Percentiles rank a stretch among this genome's conserved stretches.
Evolutionary conservation across 2,329 filamentous ascomycete species (phyloP).

Genomic region (Macroventuria anomochaeta): DNA sequence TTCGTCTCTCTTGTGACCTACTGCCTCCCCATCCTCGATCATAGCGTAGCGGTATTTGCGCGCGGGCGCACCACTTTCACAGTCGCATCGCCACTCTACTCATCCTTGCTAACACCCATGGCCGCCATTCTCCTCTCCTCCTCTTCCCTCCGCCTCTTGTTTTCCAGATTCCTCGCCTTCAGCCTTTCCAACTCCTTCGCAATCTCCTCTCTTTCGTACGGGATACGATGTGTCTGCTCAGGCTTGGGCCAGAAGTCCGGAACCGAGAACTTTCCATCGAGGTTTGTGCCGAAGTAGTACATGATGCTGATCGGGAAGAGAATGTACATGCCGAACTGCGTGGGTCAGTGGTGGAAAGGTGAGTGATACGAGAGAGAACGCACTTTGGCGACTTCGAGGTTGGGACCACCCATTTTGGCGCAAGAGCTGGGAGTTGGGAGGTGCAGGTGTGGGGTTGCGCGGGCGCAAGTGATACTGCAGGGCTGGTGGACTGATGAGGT

Average conservation of each 20-base stretch:
- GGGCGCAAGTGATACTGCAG: background rate
- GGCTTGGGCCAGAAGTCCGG: slow-evolving; percentile 92
- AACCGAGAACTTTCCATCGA: slow-evolving; percentile 83
- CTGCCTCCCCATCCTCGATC: background rate
- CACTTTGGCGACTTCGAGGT: slow-evolving; percentile 96
- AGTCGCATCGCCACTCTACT: slow-evolving; percentile 4
- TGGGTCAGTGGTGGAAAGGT: slow-evolving; percentile 2
- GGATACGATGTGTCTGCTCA: slow-evolving; percentile 77
- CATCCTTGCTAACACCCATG: slow-evolving; percentile 24
- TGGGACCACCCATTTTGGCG: slow-evolving; percentile 75
- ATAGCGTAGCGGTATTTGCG: background rate
- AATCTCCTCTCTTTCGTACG: slow-evolving; percentile 82
- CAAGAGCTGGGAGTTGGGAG: slow-evolving; percentile 3
- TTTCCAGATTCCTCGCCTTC: slow-evolving; percentile 57
- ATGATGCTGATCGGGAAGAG: slow-evolving; percentile 99
- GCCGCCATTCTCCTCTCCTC: slow-evolving; percentile 32
- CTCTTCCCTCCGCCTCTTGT: slow-evolving; percentile 57
- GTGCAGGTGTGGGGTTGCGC: slow-evolving; percentile 4
- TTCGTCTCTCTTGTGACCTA: background rate
- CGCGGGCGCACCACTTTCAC: background rate
- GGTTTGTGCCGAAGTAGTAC: slow-evolving; percentile 99
- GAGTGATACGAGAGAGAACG: slow-evolving; percentile 5
- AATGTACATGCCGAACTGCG: slow-evolving; percentile 95
- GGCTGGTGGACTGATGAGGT: slow-evolving; percentile 10
- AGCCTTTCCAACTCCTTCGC: slow-evolving; percentile 78